phyloP scores from a whole-genome alignment of 2,329 filamentous ascomycete species.

The Pseudogymnoascus sp. region DNA sequence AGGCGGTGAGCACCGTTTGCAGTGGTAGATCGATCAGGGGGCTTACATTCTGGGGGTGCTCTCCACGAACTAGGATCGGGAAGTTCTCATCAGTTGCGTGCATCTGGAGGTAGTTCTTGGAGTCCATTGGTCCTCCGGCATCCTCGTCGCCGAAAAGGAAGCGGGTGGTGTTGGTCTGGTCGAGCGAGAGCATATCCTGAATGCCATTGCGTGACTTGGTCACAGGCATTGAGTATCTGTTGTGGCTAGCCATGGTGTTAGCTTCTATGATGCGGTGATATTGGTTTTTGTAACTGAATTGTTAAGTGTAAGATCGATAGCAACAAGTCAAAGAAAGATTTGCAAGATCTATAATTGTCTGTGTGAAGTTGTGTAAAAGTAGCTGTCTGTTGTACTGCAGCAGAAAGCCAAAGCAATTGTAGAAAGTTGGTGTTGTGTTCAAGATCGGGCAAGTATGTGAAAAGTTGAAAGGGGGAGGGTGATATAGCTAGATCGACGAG shows the following conservation, averaged over 20 bases:
- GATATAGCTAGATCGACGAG: background rate
- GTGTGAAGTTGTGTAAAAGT: background rate
- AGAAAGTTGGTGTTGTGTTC: background rate
- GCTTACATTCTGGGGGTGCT: slow-evolving; percentile 30
- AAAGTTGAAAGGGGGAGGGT: background rate
- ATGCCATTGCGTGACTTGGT: slow-evolving; percentile 62
- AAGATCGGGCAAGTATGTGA: background rate
- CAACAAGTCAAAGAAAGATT: slow-evolving; percentile 14
- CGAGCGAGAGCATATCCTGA: slow-evolving; percentile 61
- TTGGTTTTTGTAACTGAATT: slow-evolving; percentile 13
- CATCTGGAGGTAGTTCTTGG: slow-evolving; percentile 64
- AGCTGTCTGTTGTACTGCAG: background rate
- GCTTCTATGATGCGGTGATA: slow-evolving; percentile 14
- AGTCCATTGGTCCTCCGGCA: slow-evolving; percentile 45
- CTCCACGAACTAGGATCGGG: slow-evolving; percentile 68
- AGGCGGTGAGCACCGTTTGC: slow-evolving; percentile 34
- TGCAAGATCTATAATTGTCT: background rate
- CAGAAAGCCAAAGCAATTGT: slow-evolving; percentile 19
- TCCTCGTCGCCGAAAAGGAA: slow-evolving; percentile 84
- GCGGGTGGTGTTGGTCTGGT: slow-evolving; percentile 76
- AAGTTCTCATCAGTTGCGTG: slow-evolving; percentile 77
- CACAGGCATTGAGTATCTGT: slow-evolving; percentile 92
- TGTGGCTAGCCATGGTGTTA: slow-evolving; percentile 51
- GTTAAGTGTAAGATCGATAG: slow-evolving; percentile 13
- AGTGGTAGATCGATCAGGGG: slow-evolving; percentile 13